Base-by-base conservation (phyloP, 192 early-diverging fungal species). In the Coemansia sp. region DNA sequence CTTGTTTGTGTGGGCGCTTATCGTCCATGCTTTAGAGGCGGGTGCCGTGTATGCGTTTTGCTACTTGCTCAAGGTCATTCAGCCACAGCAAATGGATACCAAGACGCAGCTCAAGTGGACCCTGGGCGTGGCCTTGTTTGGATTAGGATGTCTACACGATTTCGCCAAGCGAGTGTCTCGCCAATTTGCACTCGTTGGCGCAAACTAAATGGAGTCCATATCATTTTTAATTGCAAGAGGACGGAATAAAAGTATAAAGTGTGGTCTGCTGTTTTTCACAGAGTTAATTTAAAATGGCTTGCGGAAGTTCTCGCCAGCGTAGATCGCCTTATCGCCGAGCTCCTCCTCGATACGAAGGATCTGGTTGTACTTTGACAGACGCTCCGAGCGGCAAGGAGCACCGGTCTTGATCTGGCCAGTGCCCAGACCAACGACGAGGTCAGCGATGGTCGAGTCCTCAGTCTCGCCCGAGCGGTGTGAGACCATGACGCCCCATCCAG, bases 401-500 rank as follows among this genome's bases (percentile, higher is more conserved):
- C 97, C 97, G 61, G 96, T 98, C 94, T 99, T 99, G 90, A 99
- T 98, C 86, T 99, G 96, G 68, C 92, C 92, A 59, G 91, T 90
- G 65, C 93, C 91, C 67, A 99, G 89, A 85, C 95, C 97, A 37
- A 99, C 97, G 47, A 95, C 96, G 43, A 99, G 91, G 68, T 98
- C 95, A 49, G 97, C 95, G 80, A 98, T 97, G 83, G 92, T 90
- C 68, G 90, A 92, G 87, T 97, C 97, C 86, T 99, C 97, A 69
- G 96, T 98, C 86, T 99, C 96, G 66, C 96, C 97, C 21, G 96
- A 98, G 72, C 97, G 93, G 89, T 99, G 97, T 70, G 95, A 97
- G 67, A 96, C 95, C 97, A 99, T 99, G 84, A 98, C 95, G 73
- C 97, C 97, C 97, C 97, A 99, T 65, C 96, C 96, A 68, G 90